A percentile compares a stretch with the other conserved stretches of the same genome.
These are phyloP conservation scores for Butyriboletus loyo DNA, from an alignment of 768 basidiomycete species.

Conservation along the genomic window DNA sequence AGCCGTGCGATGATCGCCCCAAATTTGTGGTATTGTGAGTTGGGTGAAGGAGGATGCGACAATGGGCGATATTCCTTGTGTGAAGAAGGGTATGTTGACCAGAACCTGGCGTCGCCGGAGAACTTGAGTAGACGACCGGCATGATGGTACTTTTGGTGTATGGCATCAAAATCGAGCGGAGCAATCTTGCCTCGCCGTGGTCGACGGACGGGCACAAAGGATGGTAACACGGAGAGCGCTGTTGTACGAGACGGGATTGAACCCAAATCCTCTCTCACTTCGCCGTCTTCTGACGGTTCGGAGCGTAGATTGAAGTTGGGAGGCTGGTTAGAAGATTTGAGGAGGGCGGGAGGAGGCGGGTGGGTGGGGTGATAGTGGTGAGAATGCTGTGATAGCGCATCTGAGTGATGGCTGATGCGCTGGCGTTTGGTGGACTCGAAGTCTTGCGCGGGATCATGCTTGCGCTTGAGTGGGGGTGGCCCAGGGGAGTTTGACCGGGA, in stretches of 20 bases:
- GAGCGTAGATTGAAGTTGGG: constrained; percentile 31
- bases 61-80: constrained; percentile 66
- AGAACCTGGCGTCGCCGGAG: constrained; percentile 76
- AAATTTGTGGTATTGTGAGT: constrained; percentile 71
- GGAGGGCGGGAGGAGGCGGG: constrained; percentile 17
- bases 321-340: constrained; percentile 22
- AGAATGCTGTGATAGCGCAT: constrained; percentile 27
- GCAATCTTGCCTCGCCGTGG: constrained; percentile 59
- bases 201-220: constrained; percentile 57
- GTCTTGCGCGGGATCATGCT: constrained; percentile 29
- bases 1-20: constrained; percentile 74
- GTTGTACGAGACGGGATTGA: constrained; percentile 21
- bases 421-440: constrained; percentile 30
- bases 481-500: constrained; percentile 43
- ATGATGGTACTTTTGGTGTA: constrained; percentile 68
- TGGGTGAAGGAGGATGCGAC: constrained; percentile 57
- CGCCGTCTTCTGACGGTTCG: constrained; percentile 47
- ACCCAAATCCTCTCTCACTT: constrained; percentile 40
- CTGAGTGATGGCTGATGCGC: constrained; percentile 25
- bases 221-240: constrained; percentile 32
- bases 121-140: constrained; percentile 78
- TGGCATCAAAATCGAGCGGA: constrained; percentile 48
- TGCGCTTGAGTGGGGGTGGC: constrained; percentile 37
- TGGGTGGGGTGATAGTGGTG: constrained; percentile 30
- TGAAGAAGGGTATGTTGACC: constrained; percentile 65